Base-by-base conservation (phyloP, 768 basidiomycete genomes). In the Melanogaster broomeanus region DNA sequence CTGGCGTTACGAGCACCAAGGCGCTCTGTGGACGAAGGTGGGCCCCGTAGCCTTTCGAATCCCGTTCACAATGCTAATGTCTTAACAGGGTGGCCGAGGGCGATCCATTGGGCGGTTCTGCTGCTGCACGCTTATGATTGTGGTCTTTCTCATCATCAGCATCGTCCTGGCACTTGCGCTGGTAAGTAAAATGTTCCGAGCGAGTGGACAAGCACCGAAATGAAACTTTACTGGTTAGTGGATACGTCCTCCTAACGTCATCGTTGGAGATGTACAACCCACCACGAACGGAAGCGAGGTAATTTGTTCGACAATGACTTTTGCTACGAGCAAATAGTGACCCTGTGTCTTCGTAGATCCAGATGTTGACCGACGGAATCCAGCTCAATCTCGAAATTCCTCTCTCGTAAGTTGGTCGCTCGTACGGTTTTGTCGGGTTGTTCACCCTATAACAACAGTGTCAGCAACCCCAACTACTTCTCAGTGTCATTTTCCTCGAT, bases 391-490 rank as follows among this genome's bases (percentile, higher is more conserved):
- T 91, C 39, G 79, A 77, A 30, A 74, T 89, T n/a, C 77, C 82
- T 57, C 83, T 90, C 57, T 75, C 79, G 87, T 89, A 58, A 49
- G 85, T 66, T 21, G 50, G 30, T 44, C 5, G 10, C 33, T 33
- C 50, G 3, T n/a, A 10, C 46, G n/a, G 22, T 33, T 44, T 37
- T 2, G 30, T 53, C 5, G 31, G 42, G 22, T 40, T 40, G 13
- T 56, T 55, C n/a, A 60, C 34, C 28, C 9, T 38, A 21, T n/a
- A 50, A 49, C 6, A 25, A 49, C 58, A 93, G 90, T 25, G 87
- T 92, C 48, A 72, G 73, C 62, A 93, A 93, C 61, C 91, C 90
- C 25, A 93, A 93, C 65, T 90, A 82, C 69, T 90, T 93, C 63
- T 68, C 78, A 9, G 85, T 88, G 10, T 76, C 75, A 18, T 78